These are phyloP conservation scores for Geranium incanum DNA, from an alignment of 441 rosid species.

Conservation along the genomic window DNA sequence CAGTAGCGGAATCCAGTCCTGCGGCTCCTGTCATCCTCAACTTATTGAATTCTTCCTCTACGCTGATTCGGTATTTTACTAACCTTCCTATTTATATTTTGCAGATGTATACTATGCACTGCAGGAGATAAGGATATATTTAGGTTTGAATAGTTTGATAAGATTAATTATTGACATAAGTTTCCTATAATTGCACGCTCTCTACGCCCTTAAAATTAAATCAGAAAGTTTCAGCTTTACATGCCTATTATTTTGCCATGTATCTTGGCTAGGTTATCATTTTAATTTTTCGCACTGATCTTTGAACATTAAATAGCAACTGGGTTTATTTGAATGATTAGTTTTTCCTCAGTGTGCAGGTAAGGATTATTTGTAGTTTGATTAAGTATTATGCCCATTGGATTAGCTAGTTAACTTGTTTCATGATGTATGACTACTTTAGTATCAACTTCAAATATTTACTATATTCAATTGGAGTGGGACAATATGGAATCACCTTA, in stretches of 20 bases:
- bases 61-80: background rate
- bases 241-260: no score
- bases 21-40: background rate
- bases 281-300: no score
- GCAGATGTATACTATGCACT: background rate
- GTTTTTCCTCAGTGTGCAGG: background rate
- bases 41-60: background rate
- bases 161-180: background rate
- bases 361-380: background rate
- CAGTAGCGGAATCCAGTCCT: background rate
- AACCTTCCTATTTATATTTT: background rate
- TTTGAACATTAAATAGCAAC: no score
- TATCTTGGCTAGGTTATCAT: no score
- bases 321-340: no score
- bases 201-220: no score
- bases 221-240: no score
- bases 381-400: background rate
- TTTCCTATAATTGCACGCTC: no score
- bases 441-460: background rate
- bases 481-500: background rate
- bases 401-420: background rate
- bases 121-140: background rate
- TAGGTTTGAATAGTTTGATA: background rate
- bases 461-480: background rate
- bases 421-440: conserved; percentile 6